Base-by-base conservation (phyloP, 1,284 basidiomycete species). In the Ganoderma lingzhi region DNA sequence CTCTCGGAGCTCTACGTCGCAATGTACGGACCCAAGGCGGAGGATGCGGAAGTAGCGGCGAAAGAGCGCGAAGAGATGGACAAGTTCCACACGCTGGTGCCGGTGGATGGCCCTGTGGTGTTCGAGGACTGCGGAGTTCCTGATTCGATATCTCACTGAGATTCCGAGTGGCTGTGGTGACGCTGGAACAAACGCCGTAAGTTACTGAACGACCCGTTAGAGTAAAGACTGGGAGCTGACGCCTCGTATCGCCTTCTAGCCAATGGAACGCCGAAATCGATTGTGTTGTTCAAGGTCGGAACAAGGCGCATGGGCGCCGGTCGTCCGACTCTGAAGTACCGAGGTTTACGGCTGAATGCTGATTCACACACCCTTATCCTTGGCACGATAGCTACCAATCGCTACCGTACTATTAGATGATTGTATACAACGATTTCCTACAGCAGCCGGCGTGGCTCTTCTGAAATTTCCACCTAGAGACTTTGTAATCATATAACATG, bases 1-100 rank as follows among this genome's bases (percentile, higher is more conserved):
- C 30, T 56, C 14, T 14, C 53, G 53, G 53, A 56, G 30, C 53
- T 56, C 53, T 56, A 32, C 15, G 53, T 56, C 30, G 53, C 30
- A 8, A 35, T 19, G 53, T 56, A 56, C 53, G 30, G 53, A 17
- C 6, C 23, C 3, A 28, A 56, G 53, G 17, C 53, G 1, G 53
- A 32, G 6, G 53, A 35, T 19, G 30, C 14, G 2, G 53, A 56
- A 14, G 15, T 5, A 8, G 9, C 30, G 53, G 28, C 15, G 53
- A 30, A 19, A 10, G 30, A 35, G 6, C 14, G 12, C 15, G 8
- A 56, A 32, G 28, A 6, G 30, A 30, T 35, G 14, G 53, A 56
- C 17, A 56, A 32, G 30, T 10, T 56, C 30, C 28, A 35, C 28
- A 35, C 30, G 15, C 32, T 32, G 14, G 53, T 56, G 4, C 32